Base-by-base conservation (phyloP, 306 rosid species). In the Prunus mongolica region DNA sequence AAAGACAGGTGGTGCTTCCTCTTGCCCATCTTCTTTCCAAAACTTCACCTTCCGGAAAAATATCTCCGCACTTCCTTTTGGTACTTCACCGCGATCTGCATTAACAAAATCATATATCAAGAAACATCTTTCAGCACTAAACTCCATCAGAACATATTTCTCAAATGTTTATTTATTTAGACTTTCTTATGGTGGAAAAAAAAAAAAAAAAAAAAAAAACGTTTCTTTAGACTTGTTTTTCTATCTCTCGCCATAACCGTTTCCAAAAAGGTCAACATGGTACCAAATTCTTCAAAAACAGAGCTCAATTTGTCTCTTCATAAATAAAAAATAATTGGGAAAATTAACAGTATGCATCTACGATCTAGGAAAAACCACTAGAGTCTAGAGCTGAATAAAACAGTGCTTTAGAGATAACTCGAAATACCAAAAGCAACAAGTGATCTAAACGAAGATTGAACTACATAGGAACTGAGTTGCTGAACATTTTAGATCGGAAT, bases 1-100 rank as follows among this genome's bases (percentile, higher is more conserved):
- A 92, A 92, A 92, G 93, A 92, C 87, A 92, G 97, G 97, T 46
- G 97, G 97, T 75, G 97, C 96, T 76, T 92, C 97, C 82, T 86
- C 88, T 82, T 88, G 81, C 60, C 88, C 93, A 5, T 86, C 97
- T 38, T 92, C 97, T 80, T 85, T 90, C 97, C 97, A 92, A 76
- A 92, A 92, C 79, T 90, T 92, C 47, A 90, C 96, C 81, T 88
- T 92, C 67, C 97, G 87, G 79, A 92, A 92, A 85, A 88, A 90
- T 88, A 92, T 84, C 88, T 92, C 96, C 1, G 93, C 89, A 55
- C 88, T 86, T 58, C 89, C 97, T 77, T 88, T 92, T 44, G 78
- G 89, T 16, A 87, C 88, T 79, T 90, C 97, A 22, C 96, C 92
- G 19, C 96, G 91, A 71, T 92, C 97, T 92, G 85, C 84, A 80